Percentiles rank a stretch among this genome's conserved stretches.
These are phyloP conservation scores for Stagonosporopsis tanaceti DNA, from an alignment of 2,329 filamentous ascomycete species.

Conservation along the genomic window DNA sequence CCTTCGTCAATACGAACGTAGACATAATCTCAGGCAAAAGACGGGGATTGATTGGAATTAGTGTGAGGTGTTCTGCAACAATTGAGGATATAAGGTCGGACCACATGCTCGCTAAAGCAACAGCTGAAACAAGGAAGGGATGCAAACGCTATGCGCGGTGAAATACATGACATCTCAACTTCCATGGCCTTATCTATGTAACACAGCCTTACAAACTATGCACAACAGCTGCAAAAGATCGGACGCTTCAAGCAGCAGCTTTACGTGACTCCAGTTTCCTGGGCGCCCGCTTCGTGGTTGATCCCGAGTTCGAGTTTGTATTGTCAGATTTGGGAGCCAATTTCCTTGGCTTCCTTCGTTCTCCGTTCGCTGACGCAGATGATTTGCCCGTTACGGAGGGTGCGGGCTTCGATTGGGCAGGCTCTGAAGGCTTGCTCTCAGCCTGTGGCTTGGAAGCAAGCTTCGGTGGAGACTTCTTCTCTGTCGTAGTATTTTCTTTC, in stretches of 20 bases:
- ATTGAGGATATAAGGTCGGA: background rate
- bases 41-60: background rate
- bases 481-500: background rate
- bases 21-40: background rate
- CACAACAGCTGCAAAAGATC: too few relatives aligned
- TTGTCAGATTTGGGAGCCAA: slow-evolving; percentile 25
- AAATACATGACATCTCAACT: background rate
- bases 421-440: slow-evolving; percentile 17
- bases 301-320: slow-evolving; percentile 9
- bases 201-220: background rate
- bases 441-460: slow-evolving; percentile 21
- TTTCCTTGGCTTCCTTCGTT: slow-evolving; percentile 39
- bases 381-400: slow-evolving; percentile 19
- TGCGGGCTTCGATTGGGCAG: slow-evolving; percentile 15
- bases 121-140: background rate
- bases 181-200: background rate
- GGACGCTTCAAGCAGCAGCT: slow-evolving; percentile 11
- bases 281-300: slow-evolving; percentile 31
- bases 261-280: slow-evolving; percentile 38
- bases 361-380: slow-evolving; percentile 15
- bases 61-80: background rate
- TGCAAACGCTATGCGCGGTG: background rate
- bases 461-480: slow-evolving; percentile 17
- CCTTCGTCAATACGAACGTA: background rate
- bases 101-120: background rate